Evolutionary conservation across 768 basidiomycete genomes (phyloP), one percentile per base, ranked within the genome.

Genomic region (Lactifluus echinatus): DNA sequence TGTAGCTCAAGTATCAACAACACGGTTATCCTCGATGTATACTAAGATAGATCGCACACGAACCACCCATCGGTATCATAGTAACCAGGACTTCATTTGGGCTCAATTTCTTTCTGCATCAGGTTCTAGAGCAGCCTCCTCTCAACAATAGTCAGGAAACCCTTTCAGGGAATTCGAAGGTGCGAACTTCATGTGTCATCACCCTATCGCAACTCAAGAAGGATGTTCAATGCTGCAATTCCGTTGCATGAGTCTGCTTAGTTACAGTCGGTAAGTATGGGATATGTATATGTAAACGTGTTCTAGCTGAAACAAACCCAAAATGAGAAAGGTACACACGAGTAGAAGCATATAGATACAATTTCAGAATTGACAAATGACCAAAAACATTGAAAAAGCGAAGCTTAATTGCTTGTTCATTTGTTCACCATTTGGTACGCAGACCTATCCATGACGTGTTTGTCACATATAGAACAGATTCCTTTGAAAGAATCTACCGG

Each of bases 401-500:
- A 12, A n/a, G 42, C 14, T 21, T 12, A n/a, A 14, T 14, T 21
- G n/a, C n/a, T 75, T 17, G 10, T n/a, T 59, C 58, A 92, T 70
- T 91, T 91, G 74, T 80, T 81, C 23, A 88, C 89, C 89, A 93
- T 93, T 50, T 79, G 80, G 68, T 91, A 92, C 64, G 86, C 82
- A 7, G 81, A 79, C 8, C 87, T 93, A 69, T 93, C 89, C 28
- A 92, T 76, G 57, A 93, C 88, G 67, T 85, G 76, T 67, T 90
- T 92, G 62, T 90, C 90, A 63, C 90, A 93, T 73, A 92, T 91
- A 45, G 88, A 81, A 65, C 90, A 93, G 37, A 88, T 69, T 12
- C 90, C 90, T 75, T 85, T 90, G 72, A 85, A 92, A 21, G 89
- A 93, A 29, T 89, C 89, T 91, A 63, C 29, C 52, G 29, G 34